Conservation (phyloP, 2,329 filamentous ascomycete species). For the Cephalotrichum gorgonifer region DNA sequence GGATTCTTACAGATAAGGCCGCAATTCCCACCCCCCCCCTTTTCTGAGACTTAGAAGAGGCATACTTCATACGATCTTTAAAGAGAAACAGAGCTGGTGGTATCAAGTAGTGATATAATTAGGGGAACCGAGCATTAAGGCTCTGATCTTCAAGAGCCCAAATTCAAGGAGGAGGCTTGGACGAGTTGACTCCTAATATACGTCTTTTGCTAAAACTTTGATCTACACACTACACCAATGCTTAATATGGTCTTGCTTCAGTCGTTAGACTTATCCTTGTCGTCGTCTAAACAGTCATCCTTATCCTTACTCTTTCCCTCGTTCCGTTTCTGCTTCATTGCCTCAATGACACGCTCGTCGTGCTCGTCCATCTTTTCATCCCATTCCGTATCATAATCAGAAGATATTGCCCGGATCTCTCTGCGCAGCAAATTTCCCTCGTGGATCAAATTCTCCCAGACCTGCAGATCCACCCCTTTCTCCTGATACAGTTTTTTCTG, state of each 20-base stretch:
- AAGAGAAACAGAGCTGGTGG: no score
- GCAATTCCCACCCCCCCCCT: no score
- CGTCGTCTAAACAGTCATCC: slow-evolving; percentile 27
- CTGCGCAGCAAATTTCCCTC: slow-evolving; percentile 67
- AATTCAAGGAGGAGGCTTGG: no score
- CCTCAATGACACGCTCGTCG: slow-evolving; percentile 51
- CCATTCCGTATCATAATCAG: slow-evolving; percentile 88
- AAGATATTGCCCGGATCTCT: slow-evolving; percentile 71
- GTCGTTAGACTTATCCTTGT: slow-evolving; percentile 24
- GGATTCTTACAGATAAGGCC: no score
- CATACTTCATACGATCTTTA: no score
- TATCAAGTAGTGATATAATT: no score
- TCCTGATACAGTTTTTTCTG: slow-evolving; percentile 68
- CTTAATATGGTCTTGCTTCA: background rate
- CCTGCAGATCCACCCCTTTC: slow-evolving; percentile 62
- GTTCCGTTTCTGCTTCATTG: slow-evolving; percentile 41
- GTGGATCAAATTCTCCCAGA: slow-evolving; percentile 70
- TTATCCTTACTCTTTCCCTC: slow-evolving; percentile 22
- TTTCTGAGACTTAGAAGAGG: no score
- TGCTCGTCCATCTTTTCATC: slow-evolving; percentile 66
- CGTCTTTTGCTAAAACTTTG: no score
- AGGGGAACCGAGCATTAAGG: no score
- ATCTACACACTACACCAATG: no score
- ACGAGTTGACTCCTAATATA: no score
- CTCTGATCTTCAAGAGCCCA: no score